Conservation (phyloP, 2,329 filamentous ascomycete species). For the Raffaelea ambrosiae region DNA sequence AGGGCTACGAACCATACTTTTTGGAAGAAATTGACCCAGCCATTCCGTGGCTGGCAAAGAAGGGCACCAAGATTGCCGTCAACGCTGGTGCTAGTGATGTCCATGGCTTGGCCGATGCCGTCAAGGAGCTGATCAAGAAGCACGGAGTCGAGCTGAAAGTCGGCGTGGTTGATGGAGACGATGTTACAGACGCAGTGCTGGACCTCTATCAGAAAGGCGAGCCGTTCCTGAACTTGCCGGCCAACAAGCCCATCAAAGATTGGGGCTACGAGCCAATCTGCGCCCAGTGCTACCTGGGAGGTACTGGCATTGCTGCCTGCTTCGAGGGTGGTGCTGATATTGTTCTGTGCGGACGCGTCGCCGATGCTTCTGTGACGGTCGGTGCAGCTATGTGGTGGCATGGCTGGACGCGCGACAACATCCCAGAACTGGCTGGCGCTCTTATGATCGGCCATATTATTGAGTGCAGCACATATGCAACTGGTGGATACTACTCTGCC, state of each 20-base stretch:
- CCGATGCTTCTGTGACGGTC: constrained; percentile 38
- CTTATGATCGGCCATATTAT: constrained; percentile 44
- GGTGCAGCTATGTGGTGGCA: constrained; percentile 46
- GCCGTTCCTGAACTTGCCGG: constrained; percentile 13
- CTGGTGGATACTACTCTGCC: constrained; percentile 45
- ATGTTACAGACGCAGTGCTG: constrained; percentile 23
- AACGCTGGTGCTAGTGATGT: constrained; percentile 44
- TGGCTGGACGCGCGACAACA: constrained; percentile 38
- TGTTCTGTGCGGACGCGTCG: constrained; percentile 35
- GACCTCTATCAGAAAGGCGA: constrained; percentile 18
- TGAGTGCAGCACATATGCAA: constrained; percentile 45
- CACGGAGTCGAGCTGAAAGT: constrained; percentile 23
- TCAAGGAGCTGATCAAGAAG: constrained; percentile 5
- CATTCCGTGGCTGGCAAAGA: constrained; percentile 18
- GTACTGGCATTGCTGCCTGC: constrained; percentile 24
- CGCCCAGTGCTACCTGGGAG: constrained; percentile 32
- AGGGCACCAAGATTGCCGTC: constrained; percentile 38
- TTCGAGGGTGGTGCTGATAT: constrained; percentile 30
- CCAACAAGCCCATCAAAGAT: constrained; percentile 17
- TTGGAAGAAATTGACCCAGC: constrained; percentile 20
- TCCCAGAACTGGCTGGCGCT: constrained; percentile 35
- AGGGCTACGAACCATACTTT: constrained; percentile 22
- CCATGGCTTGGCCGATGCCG: constrained; percentile 29
- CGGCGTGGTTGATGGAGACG: constrained; percentile 35
- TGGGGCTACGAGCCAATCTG: constrained; percentile 15